A percentile compares a stretch with the other conserved stretches of the same genome.
phyloP scores from a whole-genome alignment of 164 flowering plant species.

The Chimonanthus praecox region DNA sequence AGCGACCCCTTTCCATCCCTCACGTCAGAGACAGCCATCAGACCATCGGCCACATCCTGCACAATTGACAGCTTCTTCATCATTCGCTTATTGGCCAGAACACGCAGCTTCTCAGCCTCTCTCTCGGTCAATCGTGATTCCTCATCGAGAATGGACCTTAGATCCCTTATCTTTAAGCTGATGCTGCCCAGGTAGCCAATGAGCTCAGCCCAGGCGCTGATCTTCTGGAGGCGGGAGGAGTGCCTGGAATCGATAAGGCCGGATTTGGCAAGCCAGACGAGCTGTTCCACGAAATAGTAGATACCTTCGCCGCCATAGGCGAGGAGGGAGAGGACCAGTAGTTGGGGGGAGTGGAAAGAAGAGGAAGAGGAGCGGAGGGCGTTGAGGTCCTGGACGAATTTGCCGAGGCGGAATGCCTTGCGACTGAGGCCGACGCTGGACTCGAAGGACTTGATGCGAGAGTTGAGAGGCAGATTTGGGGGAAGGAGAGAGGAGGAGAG shows the following conservation, averaged over 20 bases:
- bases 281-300: constrained; percentile 82
- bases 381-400: constrained; percentile 85
- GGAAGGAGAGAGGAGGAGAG: constrained; percentile 59
- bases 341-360: constrained; percentile 21
- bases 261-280: constrained; percentile 74
- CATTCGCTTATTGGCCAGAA: constrained; percentile 53
- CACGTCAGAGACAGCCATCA: constrained; percentile 78
- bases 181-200: constrained; percentile 78
- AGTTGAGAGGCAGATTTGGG: constrained; percentile 22
- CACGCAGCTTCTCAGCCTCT: constrained; percentile 23
- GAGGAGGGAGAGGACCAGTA: constrained; percentile 32
- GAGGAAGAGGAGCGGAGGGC: constrained; percentile 38
- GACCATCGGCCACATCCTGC: constrained; percentile 80
- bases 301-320: constrained; percentile 89
- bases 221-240: constrained; percentile 33
- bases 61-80: constrained; percentile 69
- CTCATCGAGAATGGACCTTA: constrained; percentile 42
- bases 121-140: constrained; percentile 36
- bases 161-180: constrained; percentile 54
- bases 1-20: constrained; percentile 63
- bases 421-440: constrained; percentile 85
- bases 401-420: constrained; percentile 89
- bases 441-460: constrained; percentile 66
- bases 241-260: constrained; percentile 57
- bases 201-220: constrained; percentile 86